Evolutionary conservation across 257 asterid species (phyloP).

Genomic region (Marsdenia floribunda): DNA sequence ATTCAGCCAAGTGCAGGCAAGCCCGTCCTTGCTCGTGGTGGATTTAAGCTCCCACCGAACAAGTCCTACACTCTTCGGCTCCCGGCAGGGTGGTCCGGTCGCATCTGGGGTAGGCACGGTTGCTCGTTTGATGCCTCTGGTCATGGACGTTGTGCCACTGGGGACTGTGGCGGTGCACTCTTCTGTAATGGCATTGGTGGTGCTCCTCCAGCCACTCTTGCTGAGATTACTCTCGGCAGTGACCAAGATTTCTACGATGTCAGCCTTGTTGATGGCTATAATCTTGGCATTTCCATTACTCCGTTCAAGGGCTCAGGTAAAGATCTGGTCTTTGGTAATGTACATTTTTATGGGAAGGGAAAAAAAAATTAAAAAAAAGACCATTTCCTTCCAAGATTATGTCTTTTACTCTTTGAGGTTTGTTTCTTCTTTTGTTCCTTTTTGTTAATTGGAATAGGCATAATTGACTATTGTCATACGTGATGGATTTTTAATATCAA

Average conservation of each 20-base stretch:
- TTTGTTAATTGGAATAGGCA: background rate
- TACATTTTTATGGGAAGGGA: background rate
- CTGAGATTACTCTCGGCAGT: constrained; percentile 71
- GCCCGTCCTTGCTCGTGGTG: constrained; percentile 66
- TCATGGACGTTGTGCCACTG: constrained; percentile 78
- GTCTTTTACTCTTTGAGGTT: background rate
- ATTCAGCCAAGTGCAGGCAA: constrained; percentile 73
- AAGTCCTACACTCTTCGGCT: constrained; percentile 52
- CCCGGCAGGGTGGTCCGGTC: constrained; percentile 85
- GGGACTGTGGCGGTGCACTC: constrained; percentile 86
- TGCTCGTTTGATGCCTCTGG: constrained; percentile 71
- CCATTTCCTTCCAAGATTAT: background rate
- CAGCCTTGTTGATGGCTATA: constrained; percentile 92
- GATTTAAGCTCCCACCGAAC: constrained; percentile 62
- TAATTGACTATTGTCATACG: background rate
- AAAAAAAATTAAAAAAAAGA: too few species aligned
- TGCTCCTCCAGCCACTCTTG: constrained; percentile 84
- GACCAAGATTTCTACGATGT: constrained; percentile 93
- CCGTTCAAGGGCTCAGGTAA: constrained; percentile 74
- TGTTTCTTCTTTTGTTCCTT: background rate
- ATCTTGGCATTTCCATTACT: constrained; percentile 69
- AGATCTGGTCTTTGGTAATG: background rate
- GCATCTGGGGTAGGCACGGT: constrained; percentile 93
- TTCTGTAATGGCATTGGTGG: constrained; percentile 90
- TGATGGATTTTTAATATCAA: background rate